Conservation (phyloP, 2,329 filamentous ascomycete species). For the Exophiala dermatitidis region DNA sequence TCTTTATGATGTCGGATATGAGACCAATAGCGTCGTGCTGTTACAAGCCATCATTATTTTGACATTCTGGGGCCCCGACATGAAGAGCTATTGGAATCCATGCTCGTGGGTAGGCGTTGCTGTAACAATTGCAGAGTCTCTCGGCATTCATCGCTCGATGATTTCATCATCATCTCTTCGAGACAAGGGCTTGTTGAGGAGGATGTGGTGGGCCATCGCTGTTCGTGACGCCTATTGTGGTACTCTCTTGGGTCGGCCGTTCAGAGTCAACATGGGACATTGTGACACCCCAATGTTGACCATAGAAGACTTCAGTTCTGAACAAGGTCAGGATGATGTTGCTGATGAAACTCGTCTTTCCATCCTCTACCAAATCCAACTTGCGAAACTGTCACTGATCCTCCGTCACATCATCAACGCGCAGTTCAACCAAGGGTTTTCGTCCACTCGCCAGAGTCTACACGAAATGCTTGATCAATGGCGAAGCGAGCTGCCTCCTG, state of each 20-base stretch:
- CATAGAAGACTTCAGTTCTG: slow-evolving; percentile 6
- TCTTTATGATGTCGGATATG: slow-evolving; percentile 29
- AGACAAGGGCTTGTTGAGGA: slow-evolving; percentile 13
- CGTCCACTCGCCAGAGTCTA: slow-evolving; percentile 2
- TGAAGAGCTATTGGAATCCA: slow-evolving; percentile 29
- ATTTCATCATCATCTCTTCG: slow-evolving; percentile 1
- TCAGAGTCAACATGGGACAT: slow-evolving; percentile 13
- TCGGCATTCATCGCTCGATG: slow-evolving; percentile 28
- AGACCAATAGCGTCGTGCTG: slow-evolving; percentile 26
- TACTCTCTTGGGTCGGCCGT: slow-evolving; percentile 13
- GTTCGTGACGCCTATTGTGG: slow-evolving; percentile 17
- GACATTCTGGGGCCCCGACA: slow-evolving; percentile 29
- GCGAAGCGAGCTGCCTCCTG: slow-evolving; percentile 5
- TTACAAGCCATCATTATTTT: slow-evolving; percentile 28
- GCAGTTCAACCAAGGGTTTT: slow-evolving; percentile 10
- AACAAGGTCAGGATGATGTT: neutral
- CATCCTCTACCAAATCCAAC: slow-evolving; percentile 10
- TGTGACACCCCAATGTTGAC: slow-evolving; percentile 9
- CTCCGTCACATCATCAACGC: slow-evolving; percentile 9
- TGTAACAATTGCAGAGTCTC: slow-evolving; percentile 27
- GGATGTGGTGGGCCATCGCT: slow-evolving; percentile 25
- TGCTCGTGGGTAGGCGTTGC: slow-evolving; percentile 28
- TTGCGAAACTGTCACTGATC: slow-evolving; percentile 11
- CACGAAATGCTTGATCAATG: slow-evolving; percentile 5
- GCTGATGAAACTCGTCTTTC: neutral